A percentile compares a stretch with the other conserved stretches of the same genome.
Evolutionary conservation across 805 yeast genomes (phyloP).

Genomic region (Lachancea lanzarotensis): DNA sequence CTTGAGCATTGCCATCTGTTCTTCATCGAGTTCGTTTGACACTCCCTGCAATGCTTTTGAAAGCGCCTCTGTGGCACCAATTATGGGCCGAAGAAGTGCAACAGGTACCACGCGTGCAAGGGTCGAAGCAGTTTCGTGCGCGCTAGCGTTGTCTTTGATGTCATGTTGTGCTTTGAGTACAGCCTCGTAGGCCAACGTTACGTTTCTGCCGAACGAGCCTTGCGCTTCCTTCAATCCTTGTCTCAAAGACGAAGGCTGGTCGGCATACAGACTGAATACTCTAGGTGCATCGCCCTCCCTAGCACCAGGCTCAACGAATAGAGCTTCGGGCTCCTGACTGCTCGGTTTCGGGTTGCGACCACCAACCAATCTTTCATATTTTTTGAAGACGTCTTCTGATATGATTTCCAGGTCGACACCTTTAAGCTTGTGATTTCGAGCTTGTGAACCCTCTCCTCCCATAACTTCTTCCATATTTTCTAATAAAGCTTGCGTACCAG

Average conservation of each 20-base stretch:
- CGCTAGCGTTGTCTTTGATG: constrained; percentile 51
- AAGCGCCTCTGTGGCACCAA: constrained; percentile 89
- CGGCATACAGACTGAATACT: constrained; percentile 66
- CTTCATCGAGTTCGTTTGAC: constrained; percentile 71
- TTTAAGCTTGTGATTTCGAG: constrained; percentile 28
- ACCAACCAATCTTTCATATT: constrained; percentile 31
- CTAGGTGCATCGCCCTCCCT: constrained; percentile 25
- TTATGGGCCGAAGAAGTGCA: constrained; percentile 72
- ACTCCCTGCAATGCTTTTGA: constrained; percentile 79
- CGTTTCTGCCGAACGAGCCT: constrained; percentile 59
- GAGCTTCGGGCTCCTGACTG: constrained; percentile 27
- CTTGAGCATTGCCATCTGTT: constrained; percentile 47
- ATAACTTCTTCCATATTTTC: constrained; percentile 74
- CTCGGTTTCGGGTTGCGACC: constrained; percentile 30
- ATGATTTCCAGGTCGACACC: constrained; percentile 19
- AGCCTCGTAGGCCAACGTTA: constrained; percentile 58
- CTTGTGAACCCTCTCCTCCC: constrained; percentile 65
- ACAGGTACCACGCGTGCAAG: constrained; percentile 75
- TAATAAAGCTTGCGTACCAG: constrained; percentile 77
- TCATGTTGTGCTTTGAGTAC: constrained; percentile 53
- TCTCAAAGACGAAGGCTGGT: constrained; percentile 67
- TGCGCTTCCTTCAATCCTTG: constrained; percentile 77
- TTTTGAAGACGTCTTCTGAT: constrained; percentile 20
- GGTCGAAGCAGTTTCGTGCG: constrained; percentile 60
- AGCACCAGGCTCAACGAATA: constrained; percentile 22